Evolutionary conservation across 2,329 filamentous ascomycete species (phyloP).

Genomic region (Aspergillus sp.): DNA sequence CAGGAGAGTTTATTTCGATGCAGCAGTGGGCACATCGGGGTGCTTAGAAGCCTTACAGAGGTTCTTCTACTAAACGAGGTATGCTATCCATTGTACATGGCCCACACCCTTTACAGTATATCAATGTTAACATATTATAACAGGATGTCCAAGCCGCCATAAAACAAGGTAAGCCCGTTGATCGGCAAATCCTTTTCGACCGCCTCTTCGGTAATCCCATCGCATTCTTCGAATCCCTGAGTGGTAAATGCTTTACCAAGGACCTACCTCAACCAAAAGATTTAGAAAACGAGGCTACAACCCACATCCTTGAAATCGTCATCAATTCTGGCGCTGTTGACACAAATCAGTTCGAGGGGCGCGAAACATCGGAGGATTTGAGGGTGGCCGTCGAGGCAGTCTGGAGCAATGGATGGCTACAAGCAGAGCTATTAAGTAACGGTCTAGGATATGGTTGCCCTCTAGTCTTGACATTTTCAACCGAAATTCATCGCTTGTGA

Average conservation of each 20-base stretch:
- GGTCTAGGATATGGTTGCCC: background rate
- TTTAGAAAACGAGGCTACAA: background rate
- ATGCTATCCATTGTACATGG: background rate
- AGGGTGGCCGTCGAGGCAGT: background rate
- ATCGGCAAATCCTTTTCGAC: background rate
- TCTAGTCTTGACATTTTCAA: background rate
- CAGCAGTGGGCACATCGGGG: constrained; percentile 11
- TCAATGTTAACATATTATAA: background rate
- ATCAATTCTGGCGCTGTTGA: background rate
- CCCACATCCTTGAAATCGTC: background rate
- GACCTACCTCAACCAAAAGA: background rate
- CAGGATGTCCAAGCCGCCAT: background rate
- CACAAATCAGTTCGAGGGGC: background rate
- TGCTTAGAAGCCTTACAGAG: background rate
- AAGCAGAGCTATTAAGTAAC: background rate
- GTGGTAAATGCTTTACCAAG: background rate
- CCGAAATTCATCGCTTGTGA: background rate
- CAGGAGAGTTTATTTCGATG: constrained; percentile 7
- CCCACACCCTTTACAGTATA: background rate
- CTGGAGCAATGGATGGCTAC: background rate
- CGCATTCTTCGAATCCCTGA: background rate
- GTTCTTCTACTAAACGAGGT: background rate
- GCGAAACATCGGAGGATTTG: too few relatives aligned
- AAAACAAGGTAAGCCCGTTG: background rate
- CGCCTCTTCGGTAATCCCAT: background rate